phyloP scores from a whole-genome alignment of 495 filamentous ascomycete species.

The Penicillium manginii region DNA sequence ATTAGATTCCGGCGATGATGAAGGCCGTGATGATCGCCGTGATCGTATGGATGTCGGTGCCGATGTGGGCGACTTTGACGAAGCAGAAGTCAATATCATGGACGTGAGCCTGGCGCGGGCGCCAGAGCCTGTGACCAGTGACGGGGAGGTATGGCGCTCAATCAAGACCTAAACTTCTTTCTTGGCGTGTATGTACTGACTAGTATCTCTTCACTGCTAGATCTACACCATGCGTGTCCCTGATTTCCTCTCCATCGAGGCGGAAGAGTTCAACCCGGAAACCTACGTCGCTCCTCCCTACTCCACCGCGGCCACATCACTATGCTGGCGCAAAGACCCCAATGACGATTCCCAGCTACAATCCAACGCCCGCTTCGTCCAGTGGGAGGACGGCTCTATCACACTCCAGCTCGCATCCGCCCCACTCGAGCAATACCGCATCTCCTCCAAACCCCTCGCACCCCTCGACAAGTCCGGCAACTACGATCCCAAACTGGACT shows the following conservation, averaged over 20 bases:
- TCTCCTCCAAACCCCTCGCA: conserved; percentile 74
- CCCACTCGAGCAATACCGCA: conserved; percentile 78
- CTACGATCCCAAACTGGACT: conserved; percentile 72
- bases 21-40: conserved; percentile 56
- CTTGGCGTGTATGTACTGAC: neutral
- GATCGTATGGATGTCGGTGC: conserved; percentile 52
- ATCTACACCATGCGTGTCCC: conserved; percentile 80
- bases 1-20: conserved; percentile 79
- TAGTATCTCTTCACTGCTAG: conserved; percentile 42
- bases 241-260: conserved; percentile 75
- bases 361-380: conserved; percentile 76
- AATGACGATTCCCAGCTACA: conserved; percentile 60
- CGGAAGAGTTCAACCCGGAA: conserved; percentile 71
- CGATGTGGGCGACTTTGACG: conserved; percentile 53
- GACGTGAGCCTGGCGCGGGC: conserved; percentile 65
- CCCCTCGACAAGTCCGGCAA: conserved; percentile 62
- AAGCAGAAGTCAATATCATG: conserved; percentile 53
- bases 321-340: conserved; percentile 74
- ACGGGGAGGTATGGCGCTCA: conserved; percentile 64
- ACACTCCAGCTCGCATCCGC: conserved; percentile 76
- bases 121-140: conserved; percentile 70
- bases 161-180: too few relatives aligned
- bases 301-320: conserved; percentile 65
- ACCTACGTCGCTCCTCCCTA: conserved; percentile 72
- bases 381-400: conserved; percentile 83